Percentiles rank a stretch among this genome's conserved stretches.
phyloP scores from a whole-genome alignment of 441 rosid species.

The Corymbia calophylla region DNA sequence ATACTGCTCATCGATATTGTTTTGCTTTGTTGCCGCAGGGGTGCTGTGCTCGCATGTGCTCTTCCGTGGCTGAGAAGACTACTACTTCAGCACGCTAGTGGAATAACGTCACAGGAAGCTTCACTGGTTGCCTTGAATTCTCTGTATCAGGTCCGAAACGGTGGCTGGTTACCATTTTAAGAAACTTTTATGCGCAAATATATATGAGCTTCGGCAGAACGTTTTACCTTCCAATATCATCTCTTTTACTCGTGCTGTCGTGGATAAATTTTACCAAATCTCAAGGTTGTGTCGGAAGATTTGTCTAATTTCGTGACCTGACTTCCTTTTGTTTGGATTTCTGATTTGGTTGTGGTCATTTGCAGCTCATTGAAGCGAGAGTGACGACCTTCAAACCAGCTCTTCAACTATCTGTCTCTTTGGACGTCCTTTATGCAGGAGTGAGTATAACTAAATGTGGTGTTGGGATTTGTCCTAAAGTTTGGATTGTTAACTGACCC shows the following conservation, averaged over 20 bases:
- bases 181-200: not conserved
- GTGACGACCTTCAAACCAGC: slow-evolving; percentile 61
- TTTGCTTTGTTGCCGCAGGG: slow-evolving; percentile 36
- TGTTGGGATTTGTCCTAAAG: not conserved
- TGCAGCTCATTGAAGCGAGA: slow-evolving; percentile 85
- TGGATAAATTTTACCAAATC: not conserved
- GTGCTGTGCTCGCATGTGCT: slow-evolving; percentile 75
- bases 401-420: slow-evolving; percentile 59
- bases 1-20: not conserved
- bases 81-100: slow-evolving; percentile 77
- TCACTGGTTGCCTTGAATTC: slow-evolving; percentile 66
- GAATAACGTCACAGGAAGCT: slow-evolving; percentile 84
- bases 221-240: not conserved
- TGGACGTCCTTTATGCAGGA: slow-evolving; percentile 49
- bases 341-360: not conserved
- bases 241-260: not conserved
- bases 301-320: not conserved
- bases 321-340: not conserved
- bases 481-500: not conserved
- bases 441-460: slow-evolving; percentile 9
- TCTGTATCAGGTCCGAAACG: slow-evolving; percentile 62
- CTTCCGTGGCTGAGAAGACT: slow-evolving; percentile 86
- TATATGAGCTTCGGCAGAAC: not conserved
- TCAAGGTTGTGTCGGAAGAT: not conserved
- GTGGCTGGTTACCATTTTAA: not conserved